Base-by-base conservation (phyloP, 2,329 filamentous ascomycete genomes). In the Esteya vermicola region DNA sequence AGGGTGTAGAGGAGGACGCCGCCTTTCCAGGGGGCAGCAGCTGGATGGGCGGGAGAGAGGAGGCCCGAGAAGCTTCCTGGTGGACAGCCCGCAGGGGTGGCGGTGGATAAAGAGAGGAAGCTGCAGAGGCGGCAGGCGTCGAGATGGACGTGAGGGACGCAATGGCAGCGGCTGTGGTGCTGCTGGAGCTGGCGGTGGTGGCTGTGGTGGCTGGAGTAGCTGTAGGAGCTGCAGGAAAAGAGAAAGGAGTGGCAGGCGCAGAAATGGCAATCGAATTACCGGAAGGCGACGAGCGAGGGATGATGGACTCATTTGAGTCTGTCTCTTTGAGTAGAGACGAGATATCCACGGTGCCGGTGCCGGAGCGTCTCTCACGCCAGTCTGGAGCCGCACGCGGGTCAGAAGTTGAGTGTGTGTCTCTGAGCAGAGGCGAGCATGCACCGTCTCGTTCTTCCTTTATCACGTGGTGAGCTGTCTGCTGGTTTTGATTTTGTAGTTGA, bases 281-380 rank as follows among this genome's bases (percentile, higher is more conserved):
- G n/a, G n/a, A n/a, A n/a, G n/a, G 23, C 20, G 39, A 36, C 4
- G 59, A 53, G 47, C 59, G 59, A 52, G 67, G 64, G 46, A 61
- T 60, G 51, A 68, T 68, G 59, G 78, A 78, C 71, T 82, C 78
- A 72, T 77, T 66, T 62, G 80, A 78, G 71, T 77, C 77, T 57
- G 76, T 66, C 57, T 70, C 72, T 71, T 88, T 84, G 62, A 94
- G 74, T 50, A 94, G 75, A 51, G 81, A 79, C 63, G 83, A 77
- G 81, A 94, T 93, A 88, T 94, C 86, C 86, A 94, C 80, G 74
- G 70, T 88, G 76, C 68, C 75, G 72, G 70, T 70, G 51, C 68
- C 75, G 72, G 70, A 70, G 51, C 56, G 56, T 59, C 48, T 51
- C 50, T 51, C 56, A 54, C 42, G 45, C 45, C 25, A 52, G 58